Evolutionary conservation across 2,329 filamentous ascomycete species (phyloP), one percentile per base, ranked within the genome.

Genomic region (Thielaviopsis ethacetica): DNA sequence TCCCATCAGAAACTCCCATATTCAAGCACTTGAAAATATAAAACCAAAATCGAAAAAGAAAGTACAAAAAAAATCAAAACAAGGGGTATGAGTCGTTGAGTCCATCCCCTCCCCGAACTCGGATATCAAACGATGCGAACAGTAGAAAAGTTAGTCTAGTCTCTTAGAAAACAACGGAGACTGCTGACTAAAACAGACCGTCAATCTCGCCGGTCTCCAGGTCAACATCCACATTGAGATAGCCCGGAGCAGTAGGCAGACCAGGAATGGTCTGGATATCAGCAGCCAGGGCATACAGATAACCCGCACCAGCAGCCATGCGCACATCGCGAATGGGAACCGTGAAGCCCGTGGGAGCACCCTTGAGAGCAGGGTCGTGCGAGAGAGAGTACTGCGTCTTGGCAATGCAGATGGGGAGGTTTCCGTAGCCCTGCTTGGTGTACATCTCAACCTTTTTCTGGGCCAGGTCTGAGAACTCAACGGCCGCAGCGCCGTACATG

Each of bases 221-320:
- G 66, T 91, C 85, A 44, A 86, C 84, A 65, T 96, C 91, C 53
- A 96, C 91, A 67, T 96, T 96, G 62, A 97, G 76, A 69, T 97
- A 97, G 12, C 93, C 93, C 9, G 91, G 93, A 21, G 91, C 91
- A 9, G 93, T 97, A 10, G 91, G 91, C 63, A 98, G 76, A 62
- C 93, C 93, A 15, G 93, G 93, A 63, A 98, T 98, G 1, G 93
- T 98, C 76, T 97, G 93, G 64, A 98, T 97, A 68, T 98, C 93
- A 15, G 93, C 93, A 58, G 93, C 93, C 62, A 97, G 79, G 6
- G 93, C 93, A 66, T 95, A 88, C 79, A 95, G 74, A 71, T 95
- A 95, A 63, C 93, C 93, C 63, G 89, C 93, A 68, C 93, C 93
- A 61, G 91, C 91, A 27, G 93, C 93, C 78, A 98, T 83, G 63